Conservation (phyloP, 139 green algal species). For the Chlamydomonas asymmetrica region DNA sequence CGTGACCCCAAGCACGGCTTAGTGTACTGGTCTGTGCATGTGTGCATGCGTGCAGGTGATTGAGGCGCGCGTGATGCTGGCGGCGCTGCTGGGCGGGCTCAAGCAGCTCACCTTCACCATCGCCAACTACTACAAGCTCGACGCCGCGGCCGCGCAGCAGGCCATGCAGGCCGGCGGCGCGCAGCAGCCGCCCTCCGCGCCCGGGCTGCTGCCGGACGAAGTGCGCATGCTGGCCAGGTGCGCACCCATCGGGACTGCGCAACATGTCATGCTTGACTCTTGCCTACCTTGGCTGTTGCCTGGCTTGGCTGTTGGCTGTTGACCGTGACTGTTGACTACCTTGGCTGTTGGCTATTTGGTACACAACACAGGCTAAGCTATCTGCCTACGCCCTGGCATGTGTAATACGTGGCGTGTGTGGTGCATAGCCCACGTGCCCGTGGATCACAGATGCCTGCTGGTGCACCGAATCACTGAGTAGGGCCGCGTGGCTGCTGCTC, state of each 20-base stretch:
- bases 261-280: too few species aligned
- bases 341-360: too few species aligned
- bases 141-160: slow-evolving; percentile 5
- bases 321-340: not conserved
- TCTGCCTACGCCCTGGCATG: too few species aligned
- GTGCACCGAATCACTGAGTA: too few species aligned
- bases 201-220: slow-evolving; percentile 34
- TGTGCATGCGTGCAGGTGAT: slow-evolving; percentile 31
- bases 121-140: slow-evolving; percentile 5
- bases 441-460: too few species aligned
- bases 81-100: slow-evolving; percentile 31
- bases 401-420: too few species aligned
- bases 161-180: not conserved
- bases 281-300: not conserved
- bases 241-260: too few species aligned
- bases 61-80: slow-evolving; percentile 29
- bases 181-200: not conserved
- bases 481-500: too few species aligned
- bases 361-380: too few species aligned
- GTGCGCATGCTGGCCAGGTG: slow-evolving; percentile 24
- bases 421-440: too few species aligned
- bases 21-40: too few species aligned
- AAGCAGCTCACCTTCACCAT: slow-evolving; percentile 24
- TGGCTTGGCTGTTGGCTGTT: not conserved
- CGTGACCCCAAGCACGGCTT: too few species aligned